Evolutionary conservation across 371 early-diverging fungal genomes (phyloP).

Genomic region (Coemansia sp.): DNA sequence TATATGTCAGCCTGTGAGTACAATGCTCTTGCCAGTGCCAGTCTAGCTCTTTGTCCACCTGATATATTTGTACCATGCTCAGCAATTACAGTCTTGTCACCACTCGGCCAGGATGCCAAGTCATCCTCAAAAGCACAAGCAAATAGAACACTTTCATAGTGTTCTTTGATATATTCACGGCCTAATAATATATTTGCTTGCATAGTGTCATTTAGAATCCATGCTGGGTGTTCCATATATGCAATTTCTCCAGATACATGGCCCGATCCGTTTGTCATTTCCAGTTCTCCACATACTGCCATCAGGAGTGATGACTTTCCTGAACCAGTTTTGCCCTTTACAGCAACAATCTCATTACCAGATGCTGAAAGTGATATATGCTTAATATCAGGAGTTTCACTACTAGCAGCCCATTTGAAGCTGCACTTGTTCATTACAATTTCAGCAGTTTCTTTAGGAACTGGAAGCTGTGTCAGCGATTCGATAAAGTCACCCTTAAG

Average conservation of each 20-base stretch:
- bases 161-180: background rate
- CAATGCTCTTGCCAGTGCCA: background rate
- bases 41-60: background rate
- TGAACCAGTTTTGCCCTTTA: background rate
- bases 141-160: background rate
- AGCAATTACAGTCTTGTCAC: background rate
- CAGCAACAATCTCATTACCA: background rate
- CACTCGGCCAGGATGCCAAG: background rate
- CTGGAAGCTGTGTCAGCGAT: background rate
- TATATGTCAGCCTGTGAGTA: background rate
- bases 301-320: background rate
- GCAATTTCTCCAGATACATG: background rate
- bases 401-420: background rate
- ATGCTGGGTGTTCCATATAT: background rate
- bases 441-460: background rate
- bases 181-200: background rate
- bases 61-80: background rate
- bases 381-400: background rate
- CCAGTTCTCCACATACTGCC: background rate
- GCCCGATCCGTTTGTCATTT: background rate
- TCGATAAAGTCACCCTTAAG: background rate
- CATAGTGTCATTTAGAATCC: background rate
- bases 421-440: background rate
- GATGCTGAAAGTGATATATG: background rate
- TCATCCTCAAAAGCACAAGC: background rate